Evolutionary conservation across 2,329 filamentous ascomycete genomes (phyloP), one percentile per base, ranked within the genome.

Genomic region (Aspergillus sp.): DNA sequence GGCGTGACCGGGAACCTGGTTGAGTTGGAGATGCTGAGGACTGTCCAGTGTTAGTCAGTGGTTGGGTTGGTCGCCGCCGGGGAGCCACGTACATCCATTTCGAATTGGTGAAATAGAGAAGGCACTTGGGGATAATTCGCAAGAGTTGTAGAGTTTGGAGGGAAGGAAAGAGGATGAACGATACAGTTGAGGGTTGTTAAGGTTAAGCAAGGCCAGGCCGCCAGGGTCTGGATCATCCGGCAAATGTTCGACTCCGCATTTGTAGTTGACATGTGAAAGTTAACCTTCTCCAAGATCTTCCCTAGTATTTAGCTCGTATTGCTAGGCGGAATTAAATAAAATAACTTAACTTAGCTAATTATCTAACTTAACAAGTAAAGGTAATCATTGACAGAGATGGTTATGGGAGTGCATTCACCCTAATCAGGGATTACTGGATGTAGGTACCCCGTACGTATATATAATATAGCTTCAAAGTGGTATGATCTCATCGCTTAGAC

Each of bases 1-100:
- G 83, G 49, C 81, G 80, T 44, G 73, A 75, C 33, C 69, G 70
- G 62, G 75, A 75, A 54, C 67, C 65, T 53, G 68, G 68, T 37
- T 60, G 57, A 37, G 65, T 65, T 40, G 61, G 52, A 7, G 45
- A 14, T 35, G 44, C 17, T 5, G 44, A 35, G 19, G 45, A 45
- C 55, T 59, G 40, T 17, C 47, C 31, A 7, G 4, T 17, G 24
- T 57, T 50, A 39, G 37, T 55, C n/a, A 35, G 35, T 43, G 45
- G 40, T 5, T 23, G 24, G 5, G 23, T 23, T 19, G 24, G 27
- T 31, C 49, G 12, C 27, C n/a, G 21, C 6, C 8, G 23, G 23
- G 19, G 31, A 24, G 12, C 40, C 19, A 52, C 59, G 31, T 45
- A 59, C 59, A 54, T 59, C 54, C 59, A 59, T 59, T 51, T 11